Conservation (phyloP, 1,284 basidiomycete genomes). For the Pyrrhoderma noxium region DNA sequence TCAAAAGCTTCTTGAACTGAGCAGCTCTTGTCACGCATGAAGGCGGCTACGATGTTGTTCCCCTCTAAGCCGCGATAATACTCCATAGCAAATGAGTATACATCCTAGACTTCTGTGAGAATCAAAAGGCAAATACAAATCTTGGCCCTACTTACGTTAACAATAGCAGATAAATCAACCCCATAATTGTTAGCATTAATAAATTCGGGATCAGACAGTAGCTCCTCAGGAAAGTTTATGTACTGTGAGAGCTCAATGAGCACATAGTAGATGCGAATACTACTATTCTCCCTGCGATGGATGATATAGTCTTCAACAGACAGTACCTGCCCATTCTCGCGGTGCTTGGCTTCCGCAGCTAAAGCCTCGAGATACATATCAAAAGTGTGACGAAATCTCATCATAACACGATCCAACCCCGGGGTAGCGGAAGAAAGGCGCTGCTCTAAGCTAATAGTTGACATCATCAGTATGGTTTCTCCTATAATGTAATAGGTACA, state of each 20-base stretch:
- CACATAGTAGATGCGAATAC: constrained; percentile 10
- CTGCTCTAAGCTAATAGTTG: neutral
- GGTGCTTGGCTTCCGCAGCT: constrained; percentile 1
- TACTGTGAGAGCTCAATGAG: constrained; percentile 10
- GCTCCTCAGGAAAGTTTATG: constrained; percentile 15
- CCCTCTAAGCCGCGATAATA: constrained; percentile 55
- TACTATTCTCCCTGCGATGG: constrained; percentile 13
- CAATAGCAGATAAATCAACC: constrained; percentile 20
- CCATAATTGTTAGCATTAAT: neutral
- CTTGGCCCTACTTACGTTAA: constrained; percentile 4
- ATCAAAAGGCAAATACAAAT: neutral
- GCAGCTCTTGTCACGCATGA: constrained; percentile 47
- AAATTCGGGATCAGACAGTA: constrained; percentile 10
- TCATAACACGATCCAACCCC: neutral
- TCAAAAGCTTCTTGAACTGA: constrained; percentile 52
- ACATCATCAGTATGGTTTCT: neutral
- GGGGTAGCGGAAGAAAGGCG: neutral
- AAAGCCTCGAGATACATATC: constrained; percentile 1
- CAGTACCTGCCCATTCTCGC: neutral
- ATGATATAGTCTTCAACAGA: constrained; percentile 28
- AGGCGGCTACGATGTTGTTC: constrained; percentile 56
- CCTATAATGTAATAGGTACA: neutral
- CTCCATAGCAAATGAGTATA: constrained; percentile 68
- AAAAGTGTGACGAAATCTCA: constrained; percentile 1
- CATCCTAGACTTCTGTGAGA: constrained; percentile 36